Percentiles rank a stretch among this genome's conserved stretches.
Conservation (phyloP, 805 yeast genomes). For the Lipomyces kockii region DNA sequence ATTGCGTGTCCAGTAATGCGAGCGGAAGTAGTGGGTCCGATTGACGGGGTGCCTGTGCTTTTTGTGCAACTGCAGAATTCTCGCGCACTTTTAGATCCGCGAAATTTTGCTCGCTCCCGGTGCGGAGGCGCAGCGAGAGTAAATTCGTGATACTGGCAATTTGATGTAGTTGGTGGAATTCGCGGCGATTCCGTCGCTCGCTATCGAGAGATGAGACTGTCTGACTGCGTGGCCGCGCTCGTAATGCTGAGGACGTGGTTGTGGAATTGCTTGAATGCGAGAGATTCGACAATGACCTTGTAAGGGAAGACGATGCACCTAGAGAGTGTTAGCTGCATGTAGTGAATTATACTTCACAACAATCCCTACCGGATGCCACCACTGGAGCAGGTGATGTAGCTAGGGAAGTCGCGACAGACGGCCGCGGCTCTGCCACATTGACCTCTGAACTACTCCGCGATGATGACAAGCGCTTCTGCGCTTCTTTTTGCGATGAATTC, state of each 20-base stretch:
- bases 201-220: conserved; percentile 30
- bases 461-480: conserved; percentile 11
- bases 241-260: neutral
- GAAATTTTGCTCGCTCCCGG: conserved; percentile 33
- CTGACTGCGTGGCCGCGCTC: conserved; percentile 29
- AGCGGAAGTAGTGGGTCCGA: conserved; percentile 14
- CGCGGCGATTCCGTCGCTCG: conserved; percentile 14
- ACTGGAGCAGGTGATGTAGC: conserved; percentile 14
- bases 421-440: conserved; percentile 3
- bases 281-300: conserved; percentile 23
- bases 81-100: conserved; percentile 16
- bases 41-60: conserved; percentile 12
- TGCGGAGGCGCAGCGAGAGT: conserved; percentile 26
- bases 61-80: neutral
- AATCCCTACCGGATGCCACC: neutral
- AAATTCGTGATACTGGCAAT: conserved; percentile 20
- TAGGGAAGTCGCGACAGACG: conserved; percentile 15
- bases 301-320: conserved; percentile 26
- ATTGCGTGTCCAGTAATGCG: conserved; percentile 17
- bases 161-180: conserved; percentile 13
- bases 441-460: conserved; percentile 25
- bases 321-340: neutral
- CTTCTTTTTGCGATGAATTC: conserved; percentile 8
- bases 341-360: neutral
- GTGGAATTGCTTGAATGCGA: conserved; percentile 20